Conservation (phyloP, 2,329 filamentous ascomycete genomes). For the Aureobasidium musti region DNA sequence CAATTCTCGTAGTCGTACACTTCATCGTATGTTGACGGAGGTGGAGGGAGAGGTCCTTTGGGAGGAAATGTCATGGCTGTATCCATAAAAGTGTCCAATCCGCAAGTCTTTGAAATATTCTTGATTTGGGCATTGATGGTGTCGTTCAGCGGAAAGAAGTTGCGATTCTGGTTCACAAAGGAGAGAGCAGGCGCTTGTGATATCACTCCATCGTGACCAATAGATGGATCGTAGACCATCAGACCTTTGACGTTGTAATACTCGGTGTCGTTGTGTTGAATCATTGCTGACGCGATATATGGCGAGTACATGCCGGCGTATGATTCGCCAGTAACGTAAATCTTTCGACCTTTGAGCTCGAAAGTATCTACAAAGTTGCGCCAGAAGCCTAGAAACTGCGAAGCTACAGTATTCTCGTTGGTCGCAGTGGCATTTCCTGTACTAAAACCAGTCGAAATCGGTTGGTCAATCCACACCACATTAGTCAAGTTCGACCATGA, state of each 20-base stretch:
- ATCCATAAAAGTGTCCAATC: constrained; percentile 45
- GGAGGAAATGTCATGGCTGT: constrained; percentile 50
- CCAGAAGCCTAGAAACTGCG: constrained; percentile 49
- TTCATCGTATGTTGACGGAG: constrained; percentile 32
- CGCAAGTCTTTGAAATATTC: constrained; percentile 49
- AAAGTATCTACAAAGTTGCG: constrained; percentile 57
- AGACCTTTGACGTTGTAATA: constrained; percentile 41
- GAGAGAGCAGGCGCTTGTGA: constrained; percentile 27
- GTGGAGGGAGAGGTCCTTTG: constrained; percentile 40
- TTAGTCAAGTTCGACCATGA: constrained; percentile 67
- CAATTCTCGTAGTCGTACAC: constrained; percentile 35
- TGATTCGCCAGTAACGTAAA: constrained; percentile 59
- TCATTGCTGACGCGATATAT: constrained; percentile 58
- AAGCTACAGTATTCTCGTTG: constrained; percentile 46
- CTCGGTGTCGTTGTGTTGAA: constrained; percentile 48
- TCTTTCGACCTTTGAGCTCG: constrained; percentile 52
- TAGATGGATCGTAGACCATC: constrained; percentile 43
- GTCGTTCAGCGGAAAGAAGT: constrained; percentile 31
- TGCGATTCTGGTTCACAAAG: constrained; percentile 20
- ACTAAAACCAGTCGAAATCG: constrained; percentile 37
- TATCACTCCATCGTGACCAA: constrained; percentile 43
- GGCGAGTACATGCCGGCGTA: constrained; percentile 64
- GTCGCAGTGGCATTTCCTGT: constrained; percentile 40
- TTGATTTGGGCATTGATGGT: constrained; percentile 28
- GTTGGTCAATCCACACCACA: constrained; percentile 64